Percentiles rank a stretch among this genome's conserved stretches.
Conservation (phyloP, 768 basidiomycete species). For the Lactifluus subvellereus region DNA sequence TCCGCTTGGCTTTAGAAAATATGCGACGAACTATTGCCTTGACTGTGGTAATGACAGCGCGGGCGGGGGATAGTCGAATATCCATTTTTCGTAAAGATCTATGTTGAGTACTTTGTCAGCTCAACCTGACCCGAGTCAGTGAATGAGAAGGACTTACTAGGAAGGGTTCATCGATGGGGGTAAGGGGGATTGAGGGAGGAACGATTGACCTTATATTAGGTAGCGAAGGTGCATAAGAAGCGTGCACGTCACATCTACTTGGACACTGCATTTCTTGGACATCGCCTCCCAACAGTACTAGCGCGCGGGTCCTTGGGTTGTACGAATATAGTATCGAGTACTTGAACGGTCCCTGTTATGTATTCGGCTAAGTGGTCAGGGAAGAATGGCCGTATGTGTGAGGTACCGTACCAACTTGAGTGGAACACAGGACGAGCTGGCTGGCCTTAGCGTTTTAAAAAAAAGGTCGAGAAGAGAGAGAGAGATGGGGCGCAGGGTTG, state of each 20-base stretch:
- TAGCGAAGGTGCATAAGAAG: conserved; percentile 9
- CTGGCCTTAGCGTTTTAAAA: too few species aligned
- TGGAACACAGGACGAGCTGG: too few species aligned
- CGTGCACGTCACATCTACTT: conserved; percentile 12
- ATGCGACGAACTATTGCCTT: neutral
- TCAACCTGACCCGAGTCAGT: neutral
- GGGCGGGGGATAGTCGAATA: neutral
- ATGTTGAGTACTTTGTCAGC: neutral
- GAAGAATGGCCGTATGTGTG: neutral
- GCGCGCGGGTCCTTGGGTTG: neutral
- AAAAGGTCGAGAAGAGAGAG: too few species aligned
- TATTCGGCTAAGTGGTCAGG: neutral
- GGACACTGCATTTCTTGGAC: conserved; percentile 6
- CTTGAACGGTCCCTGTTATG: neutral
- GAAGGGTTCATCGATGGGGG: neutral
- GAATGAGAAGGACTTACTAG: neutral
- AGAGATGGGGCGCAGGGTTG: too few species aligned
- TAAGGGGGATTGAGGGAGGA: neutral
- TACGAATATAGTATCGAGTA: neutral
- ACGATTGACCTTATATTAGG: conserved; percentile 12
- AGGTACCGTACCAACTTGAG: too few species aligned
- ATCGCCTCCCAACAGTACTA: neutral
- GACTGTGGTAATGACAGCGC: neutral
- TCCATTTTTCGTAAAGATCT: conserved; percentile 1
- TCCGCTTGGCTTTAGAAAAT: neutral